These are phyloP conservation scores for Fusarium xylarioides DNA, from an alignment of 2,329 filamentous ascomycete genomes.

Conservation along the genomic window DNA sequence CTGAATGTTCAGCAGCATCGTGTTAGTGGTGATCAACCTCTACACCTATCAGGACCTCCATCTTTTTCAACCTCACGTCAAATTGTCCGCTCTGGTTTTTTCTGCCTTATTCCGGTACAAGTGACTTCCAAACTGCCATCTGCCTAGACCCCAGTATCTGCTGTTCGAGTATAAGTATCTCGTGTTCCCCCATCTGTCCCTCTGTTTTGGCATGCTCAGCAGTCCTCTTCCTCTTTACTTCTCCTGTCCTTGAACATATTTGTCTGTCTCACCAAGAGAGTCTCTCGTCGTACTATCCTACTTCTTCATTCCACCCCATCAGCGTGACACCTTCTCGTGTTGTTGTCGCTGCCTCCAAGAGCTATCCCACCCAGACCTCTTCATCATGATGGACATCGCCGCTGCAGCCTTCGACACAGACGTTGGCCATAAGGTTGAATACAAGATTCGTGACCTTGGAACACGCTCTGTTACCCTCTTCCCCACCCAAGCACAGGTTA, in stretches of 20 bases:
- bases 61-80: neutral
- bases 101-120: constrained; percentile 17
- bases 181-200: constrained; percentile 13
- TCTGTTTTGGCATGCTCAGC: constrained; percentile 16
- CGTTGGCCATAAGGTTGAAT: constrained; percentile 55
- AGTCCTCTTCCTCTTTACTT: neutral
- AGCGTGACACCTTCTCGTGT: neutral
- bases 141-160: constrained; percentile 1
- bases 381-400: neutral
- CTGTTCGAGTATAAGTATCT: constrained; percentile 40
- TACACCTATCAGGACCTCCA: neutral
- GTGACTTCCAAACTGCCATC: neutral
- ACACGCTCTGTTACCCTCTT: constrained; percentile 72
- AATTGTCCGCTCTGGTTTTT: neutral
- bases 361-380: neutral
- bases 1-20: neutral
- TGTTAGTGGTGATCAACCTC: neutral
- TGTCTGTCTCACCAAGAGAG: neutral
- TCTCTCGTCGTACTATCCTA: neutral
- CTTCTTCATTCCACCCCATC: neutral
- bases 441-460: constrained; percentile 63
- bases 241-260: neutral
- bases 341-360: neutral
- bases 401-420: constrained; percentile 48
- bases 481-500: constrained; percentile 67